Percentiles rank a stretch among this genome's conserved stretches.
Evolutionary conservation across 495 filamentous ascomycete genomes (phyloP).

Genomic region (Sporormia fimetaria): DNA sequence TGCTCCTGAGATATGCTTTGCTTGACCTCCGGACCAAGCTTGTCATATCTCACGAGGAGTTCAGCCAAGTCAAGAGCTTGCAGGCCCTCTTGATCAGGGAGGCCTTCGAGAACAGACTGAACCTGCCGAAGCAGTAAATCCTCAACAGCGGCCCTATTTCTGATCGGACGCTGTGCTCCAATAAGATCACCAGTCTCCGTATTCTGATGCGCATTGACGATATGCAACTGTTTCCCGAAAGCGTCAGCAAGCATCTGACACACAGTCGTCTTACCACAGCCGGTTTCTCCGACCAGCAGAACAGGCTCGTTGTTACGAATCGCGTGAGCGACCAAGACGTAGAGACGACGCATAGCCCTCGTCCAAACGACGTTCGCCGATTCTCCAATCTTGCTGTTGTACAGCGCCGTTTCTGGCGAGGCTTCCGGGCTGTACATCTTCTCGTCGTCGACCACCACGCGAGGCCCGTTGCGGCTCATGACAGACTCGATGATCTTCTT

Average conservation of each 20-base stretch:
- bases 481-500: slow-evolving; percentile 85
- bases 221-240: slow-evolving; percentile 60
- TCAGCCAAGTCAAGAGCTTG: slow-evolving; percentile 34
- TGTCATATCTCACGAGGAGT: slow-evolving; percentile 41
- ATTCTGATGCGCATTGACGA: slow-evolving; percentile 95
- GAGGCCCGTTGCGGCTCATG: slow-evolving; percentile 45
- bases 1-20: slow-evolving; percentile 40
- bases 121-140: slow-evolving; percentile 55
- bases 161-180: slow-evolving; percentile 81
- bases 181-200: slow-evolving; percentile 95
- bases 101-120: slow-evolving; percentile 33
- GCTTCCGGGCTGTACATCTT: slow-evolving; percentile 51
- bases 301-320: slow-evolving; percentile 87
- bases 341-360: slow-evolving; percentile 80
- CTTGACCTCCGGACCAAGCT: slow-evolving; percentile 30
- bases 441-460: slow-evolving; percentile 63
- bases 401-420: slow-evolving; percentile 45
- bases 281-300: slow-evolving; percentile 88
- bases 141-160: slow-evolving; percentile 65
- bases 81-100: slow-evolving; percentile 23
- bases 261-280: slow-evolving; percentile 93
- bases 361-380: slow-evolving; percentile 76
- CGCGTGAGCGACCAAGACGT: slow-evolving; percentile 71
- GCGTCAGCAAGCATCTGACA: slow-evolving; percentile 84
- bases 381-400: slow-evolving; percentile 36